Conservation (phyloP, 2,329 filamentous ascomycete species). For the Fusarium continuum region DNA sequence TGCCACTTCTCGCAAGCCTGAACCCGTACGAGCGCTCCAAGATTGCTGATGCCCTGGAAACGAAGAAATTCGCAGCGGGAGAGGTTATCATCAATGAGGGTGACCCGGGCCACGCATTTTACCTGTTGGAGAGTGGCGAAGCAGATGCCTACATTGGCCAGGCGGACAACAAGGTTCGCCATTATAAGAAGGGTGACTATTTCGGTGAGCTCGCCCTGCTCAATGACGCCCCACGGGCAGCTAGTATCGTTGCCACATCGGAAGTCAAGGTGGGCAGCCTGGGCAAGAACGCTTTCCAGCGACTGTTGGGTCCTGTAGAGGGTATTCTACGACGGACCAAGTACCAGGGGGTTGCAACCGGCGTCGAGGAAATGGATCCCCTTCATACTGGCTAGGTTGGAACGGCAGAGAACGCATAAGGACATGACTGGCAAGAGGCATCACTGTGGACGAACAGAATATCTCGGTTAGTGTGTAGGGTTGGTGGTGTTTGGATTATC, state of each 20-base stretch:
- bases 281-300: constrained; percentile 93
- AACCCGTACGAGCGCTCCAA: constrained; percentile 95
- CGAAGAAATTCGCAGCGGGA: constrained; percentile 82
- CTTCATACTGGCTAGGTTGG: constrained; percentile 55
- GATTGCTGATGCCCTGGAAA: constrained; percentile 95
- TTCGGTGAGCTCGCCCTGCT: constrained; percentile 95
- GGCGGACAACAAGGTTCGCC: constrained; percentile 73
- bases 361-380: constrained; percentile 74
- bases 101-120: constrained; percentile 91
- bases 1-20: constrained; percentile 82
- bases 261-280: constrained; percentile 94
- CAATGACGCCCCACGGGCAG: constrained; percentile 92
- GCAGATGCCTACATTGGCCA: constrained; percentile 88
- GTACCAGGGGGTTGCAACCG: constrained; percentile 67
- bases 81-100: constrained; percentile 91
- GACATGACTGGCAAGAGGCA: background rate
- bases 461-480: background rate
- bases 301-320: constrained; percentile 90
- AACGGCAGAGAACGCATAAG: background rate
- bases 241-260: constrained; percentile 82
- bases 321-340: constrained; percentile 88
- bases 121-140: constrained; percentile 85
- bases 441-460: constrained; percentile 1
- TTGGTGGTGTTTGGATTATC: constrained; percentile 20
- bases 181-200: constrained; percentile 92